phyloP scores from a whole-genome alignment of 2,329 filamentous ascomycete genomes.

The Teratosphaeriaceae sp. region DNA sequence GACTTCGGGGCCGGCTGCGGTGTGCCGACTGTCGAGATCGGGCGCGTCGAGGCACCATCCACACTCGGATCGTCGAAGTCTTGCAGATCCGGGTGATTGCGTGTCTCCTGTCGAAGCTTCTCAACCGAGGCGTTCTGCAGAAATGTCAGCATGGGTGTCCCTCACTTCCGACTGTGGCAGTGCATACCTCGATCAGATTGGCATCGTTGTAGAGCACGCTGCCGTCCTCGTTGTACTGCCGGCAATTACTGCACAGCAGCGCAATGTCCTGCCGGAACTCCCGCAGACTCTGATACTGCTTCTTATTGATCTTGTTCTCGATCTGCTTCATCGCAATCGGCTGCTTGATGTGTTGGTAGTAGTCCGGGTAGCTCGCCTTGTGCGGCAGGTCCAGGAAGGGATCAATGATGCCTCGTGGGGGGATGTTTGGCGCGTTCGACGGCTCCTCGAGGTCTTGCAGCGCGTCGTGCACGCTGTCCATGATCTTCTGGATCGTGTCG shows the following conservation, averaged over 20 bases:
- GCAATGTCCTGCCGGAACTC: constrained; percentile 79
- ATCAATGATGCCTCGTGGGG: constrained; percentile 77
- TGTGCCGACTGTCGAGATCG: constrained; percentile 53
- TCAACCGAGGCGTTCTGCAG: constrained; percentile 37
- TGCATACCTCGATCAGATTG: constrained; percentile 79
- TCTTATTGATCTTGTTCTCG: constrained; percentile 89
- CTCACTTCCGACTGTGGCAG: too few relatives aligned
- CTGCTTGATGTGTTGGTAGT: constrained; percentile 85
- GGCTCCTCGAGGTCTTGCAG: constrained; percentile 82
- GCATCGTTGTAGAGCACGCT: constrained; percentile 90
- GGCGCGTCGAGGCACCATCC: constrained; percentile 45
- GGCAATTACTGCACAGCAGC: constrained; percentile 81
- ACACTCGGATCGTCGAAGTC: constrained; percentile 47
- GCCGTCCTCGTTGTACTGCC: constrained; percentile 94
- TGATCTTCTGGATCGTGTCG: constrained; percentile 67
- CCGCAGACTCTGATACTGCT: constrained; percentile 76
- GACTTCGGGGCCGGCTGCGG: constrained; percentile 45
- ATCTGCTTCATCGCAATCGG: constrained; percentile 97
- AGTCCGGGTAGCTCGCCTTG: constrained; percentile 85
- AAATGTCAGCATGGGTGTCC: too few relatives aligned
- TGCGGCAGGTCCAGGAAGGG: constrained; percentile 89
- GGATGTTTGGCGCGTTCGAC: constrained; percentile 49
- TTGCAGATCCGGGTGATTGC: constrained; percentile 50
- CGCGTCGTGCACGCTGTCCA: constrained; percentile 69
- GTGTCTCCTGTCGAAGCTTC: constrained; percentile 49